These are phyloP conservation scores for Teratosphaeria pseudoeucalypti DNA, from an alignment of 2,329 filamentous ascomycete species.

Conservation along the genomic window DNA sequence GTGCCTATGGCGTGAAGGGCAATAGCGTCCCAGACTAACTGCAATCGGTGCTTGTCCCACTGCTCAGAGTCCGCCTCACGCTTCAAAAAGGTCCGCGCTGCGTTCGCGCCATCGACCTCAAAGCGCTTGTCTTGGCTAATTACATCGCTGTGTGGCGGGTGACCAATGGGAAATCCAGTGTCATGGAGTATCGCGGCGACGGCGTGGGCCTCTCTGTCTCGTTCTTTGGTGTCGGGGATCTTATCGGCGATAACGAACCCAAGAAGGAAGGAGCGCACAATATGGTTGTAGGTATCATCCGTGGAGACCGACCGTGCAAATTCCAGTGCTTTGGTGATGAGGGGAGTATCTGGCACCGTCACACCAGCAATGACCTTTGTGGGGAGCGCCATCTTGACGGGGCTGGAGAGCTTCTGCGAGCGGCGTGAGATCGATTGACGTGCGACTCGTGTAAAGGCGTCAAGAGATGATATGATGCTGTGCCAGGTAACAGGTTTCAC, in stretches of 20 bases:
- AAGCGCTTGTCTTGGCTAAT: constrained; percentile 38
- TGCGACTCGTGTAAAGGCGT: not conserved
- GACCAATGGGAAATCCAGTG: constrained; percentile 30
- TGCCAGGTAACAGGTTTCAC: not conserved
- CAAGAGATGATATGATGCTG: not conserved
- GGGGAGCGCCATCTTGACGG: not conserved
- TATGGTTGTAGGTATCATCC: constrained; percentile 30
- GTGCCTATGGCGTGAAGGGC: constrained; percentile 33
- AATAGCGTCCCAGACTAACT: constrained; percentile 42
- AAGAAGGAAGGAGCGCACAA: constrained; percentile 29
- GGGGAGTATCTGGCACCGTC: constrained; percentile 26
- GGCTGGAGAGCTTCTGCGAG: not conserved
- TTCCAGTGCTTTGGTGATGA: constrained; percentile 27
- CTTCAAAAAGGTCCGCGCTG: constrained; percentile 31
- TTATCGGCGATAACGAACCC: constrained; percentile 27
- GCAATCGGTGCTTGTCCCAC: constrained; percentile 33
- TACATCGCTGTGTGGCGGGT: constrained; percentile 31
- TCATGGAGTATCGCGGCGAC: constrained; percentile 23
- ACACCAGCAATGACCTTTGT: constrained; percentile 20
- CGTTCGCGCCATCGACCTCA: constrained; percentile 42
- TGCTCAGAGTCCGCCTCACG: constrained; percentile 10
- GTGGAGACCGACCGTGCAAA: constrained; percentile 22
- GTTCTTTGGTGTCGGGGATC: constrained; percentile 17
- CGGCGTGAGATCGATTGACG: not conserved
- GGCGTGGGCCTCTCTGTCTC: constrained; percentile 13